Evolutionary conservation across 2,329 filamentous ascomycete species (phyloP).

Genomic region (Allantophomopsis lycopodina): DNA sequence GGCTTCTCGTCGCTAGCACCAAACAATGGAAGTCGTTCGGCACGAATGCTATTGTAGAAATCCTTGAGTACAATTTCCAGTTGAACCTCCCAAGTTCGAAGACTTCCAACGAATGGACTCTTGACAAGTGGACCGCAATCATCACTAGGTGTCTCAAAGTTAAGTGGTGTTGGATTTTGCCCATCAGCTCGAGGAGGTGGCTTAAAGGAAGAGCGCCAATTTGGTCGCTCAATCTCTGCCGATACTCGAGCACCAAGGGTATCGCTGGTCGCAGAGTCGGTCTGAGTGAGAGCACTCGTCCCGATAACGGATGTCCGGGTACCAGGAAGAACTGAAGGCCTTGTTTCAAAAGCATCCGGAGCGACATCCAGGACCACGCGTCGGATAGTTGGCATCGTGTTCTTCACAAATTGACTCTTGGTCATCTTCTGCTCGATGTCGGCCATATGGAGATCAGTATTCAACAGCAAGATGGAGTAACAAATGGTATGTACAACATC

Average conservation of each 20-base stretch:
- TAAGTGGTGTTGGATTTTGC: constrained; percentile 21
- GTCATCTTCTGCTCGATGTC: constrained; percentile 98
- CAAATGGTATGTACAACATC: constrained; percentile 96
- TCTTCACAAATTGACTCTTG: constrained; percentile 84
- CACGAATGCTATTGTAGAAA: constrained; percentile 81
- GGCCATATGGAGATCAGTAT: constrained; percentile 89
- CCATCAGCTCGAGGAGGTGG: constrained; percentile 15
- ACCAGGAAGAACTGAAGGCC: constrained; percentile 36
- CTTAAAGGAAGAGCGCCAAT: constrained; percentile 18
- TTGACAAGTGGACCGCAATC: constrained; percentile 68
- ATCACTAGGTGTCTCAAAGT: constrained; percentile 25
- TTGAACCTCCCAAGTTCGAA: constrained; percentile 76
- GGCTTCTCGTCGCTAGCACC: constrained; percentile 43
- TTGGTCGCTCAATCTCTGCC: constrained; percentile 17
- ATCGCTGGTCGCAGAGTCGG: constrained; percentile 6
- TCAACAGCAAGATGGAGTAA: constrained; percentile 88
- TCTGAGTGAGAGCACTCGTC: constrained; percentile 8
- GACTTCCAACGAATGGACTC: constrained; percentile 57
- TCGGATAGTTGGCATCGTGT: constrained; percentile 82
- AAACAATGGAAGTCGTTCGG: constrained; percentile 75
- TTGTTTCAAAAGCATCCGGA: constrained; percentile 44
- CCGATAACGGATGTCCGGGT: constrained; percentile 8
- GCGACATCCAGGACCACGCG: constrained; percentile 63
- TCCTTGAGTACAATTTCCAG: constrained; percentile 84
- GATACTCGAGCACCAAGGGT: constrained; percentile 11